Evolutionary conservation across 75 land plant species (phyloP).

Genomic region (Cunninghamia lanceolata): DNA sequence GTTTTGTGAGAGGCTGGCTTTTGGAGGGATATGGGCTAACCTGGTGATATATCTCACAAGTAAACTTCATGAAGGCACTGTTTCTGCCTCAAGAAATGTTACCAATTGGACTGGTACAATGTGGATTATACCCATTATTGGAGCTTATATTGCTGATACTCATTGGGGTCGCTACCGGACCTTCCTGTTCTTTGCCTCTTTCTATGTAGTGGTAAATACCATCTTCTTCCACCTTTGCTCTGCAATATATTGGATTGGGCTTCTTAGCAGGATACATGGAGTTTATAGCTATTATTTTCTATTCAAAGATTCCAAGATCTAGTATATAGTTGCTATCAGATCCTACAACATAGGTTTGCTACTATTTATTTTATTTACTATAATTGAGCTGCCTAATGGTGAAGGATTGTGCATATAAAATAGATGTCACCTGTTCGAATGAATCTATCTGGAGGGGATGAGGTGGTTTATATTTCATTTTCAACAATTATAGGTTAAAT

Average conservation of each 20-base stretch:
- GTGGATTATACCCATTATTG: constrained; percentile 36
- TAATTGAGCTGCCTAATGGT: too few relatives aligned
- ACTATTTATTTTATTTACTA: too few relatives aligned
- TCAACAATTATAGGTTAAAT: too few relatives aligned
- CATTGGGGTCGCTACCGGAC: constrained; percentile 44
- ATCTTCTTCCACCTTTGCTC: background rate
- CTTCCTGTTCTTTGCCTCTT: constrained; percentile 23
- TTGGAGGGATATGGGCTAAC: constrained; percentile 32
- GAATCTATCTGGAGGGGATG: too few relatives aligned
- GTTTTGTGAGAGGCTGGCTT: constrained; percentile 41
- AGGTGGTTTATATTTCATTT: too few relatives aligned
- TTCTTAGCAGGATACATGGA: too few relatives aligned
- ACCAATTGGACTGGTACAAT: constrained; percentile 40
- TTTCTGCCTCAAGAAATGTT: constrained; percentile 32
- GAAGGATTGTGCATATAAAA: too few relatives aligned
- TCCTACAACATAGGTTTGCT: too few relatives aligned
- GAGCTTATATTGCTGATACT: constrained; percentile 43
- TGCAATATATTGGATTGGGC: background rate
- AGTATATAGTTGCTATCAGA: too few relatives aligned
- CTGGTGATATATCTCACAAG: constrained; percentile 25
- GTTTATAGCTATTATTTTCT: too few relatives aligned
- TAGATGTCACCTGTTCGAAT: too few relatives aligned
- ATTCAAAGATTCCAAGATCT: background rate
- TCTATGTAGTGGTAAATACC: constrained; percentile 28
- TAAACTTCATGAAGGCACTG: constrained; percentile 27